Evolutionary conservation across 1,284 basidiomycete species (phyloP).

Genomic region (Phellopilus nigrolimitatus): DNA sequence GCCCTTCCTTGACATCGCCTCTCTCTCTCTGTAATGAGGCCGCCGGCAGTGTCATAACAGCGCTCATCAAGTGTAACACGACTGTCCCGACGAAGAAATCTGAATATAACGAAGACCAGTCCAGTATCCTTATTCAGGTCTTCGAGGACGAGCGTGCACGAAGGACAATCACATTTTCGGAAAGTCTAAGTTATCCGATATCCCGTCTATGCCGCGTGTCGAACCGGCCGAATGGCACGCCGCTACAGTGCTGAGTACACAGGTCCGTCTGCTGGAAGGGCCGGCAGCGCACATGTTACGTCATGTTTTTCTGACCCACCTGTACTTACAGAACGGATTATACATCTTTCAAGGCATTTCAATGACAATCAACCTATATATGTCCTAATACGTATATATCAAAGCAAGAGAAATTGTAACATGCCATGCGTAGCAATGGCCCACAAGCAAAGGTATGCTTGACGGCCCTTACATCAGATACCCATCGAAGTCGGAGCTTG

Average conservation of each 20-base stretch:
- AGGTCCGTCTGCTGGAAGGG: slow-evolving; percentile 79
- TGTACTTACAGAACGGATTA: too few species aligned
- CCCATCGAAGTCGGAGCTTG: too few species aligned
- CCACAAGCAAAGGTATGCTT: too few species aligned
- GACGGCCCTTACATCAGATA: too few species aligned
- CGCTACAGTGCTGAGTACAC: slow-evolving; percentile 62
- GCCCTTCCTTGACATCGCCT: slow-evolving; percentile 96
- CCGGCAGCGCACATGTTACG: slow-evolving; percentile 51
- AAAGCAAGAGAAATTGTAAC: too few species aligned
- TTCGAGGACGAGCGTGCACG: slow-evolving; percentile 43
- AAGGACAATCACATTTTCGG: slow-evolving; percentile 3
- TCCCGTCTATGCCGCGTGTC: slow-evolving; percentile 40
- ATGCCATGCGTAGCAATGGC: too few species aligned
- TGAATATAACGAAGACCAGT: slow-evolving; percentile 98
- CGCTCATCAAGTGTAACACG: slow-evolving; percentile 97
- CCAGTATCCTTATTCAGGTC: slow-evolving; percentile 95
- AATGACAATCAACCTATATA: too few species aligned
- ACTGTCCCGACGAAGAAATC: too few species aligned
- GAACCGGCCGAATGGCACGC: slow-evolving; percentile 69
- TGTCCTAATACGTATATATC: too few species aligned
- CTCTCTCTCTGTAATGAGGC: slow-evolving; percentile 98
- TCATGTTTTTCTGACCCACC: too few species aligned
- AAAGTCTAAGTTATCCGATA: slow-evolving; percentile 8
- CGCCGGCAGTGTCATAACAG: slow-evolving; percentile 98
- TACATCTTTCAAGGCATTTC: too few species aligned